These are phyloP conservation scores for Penicillium samsonianum DNA, from an alignment of 495 filamentous ascomycete genomes.

Conservation along the genomic window DNA sequence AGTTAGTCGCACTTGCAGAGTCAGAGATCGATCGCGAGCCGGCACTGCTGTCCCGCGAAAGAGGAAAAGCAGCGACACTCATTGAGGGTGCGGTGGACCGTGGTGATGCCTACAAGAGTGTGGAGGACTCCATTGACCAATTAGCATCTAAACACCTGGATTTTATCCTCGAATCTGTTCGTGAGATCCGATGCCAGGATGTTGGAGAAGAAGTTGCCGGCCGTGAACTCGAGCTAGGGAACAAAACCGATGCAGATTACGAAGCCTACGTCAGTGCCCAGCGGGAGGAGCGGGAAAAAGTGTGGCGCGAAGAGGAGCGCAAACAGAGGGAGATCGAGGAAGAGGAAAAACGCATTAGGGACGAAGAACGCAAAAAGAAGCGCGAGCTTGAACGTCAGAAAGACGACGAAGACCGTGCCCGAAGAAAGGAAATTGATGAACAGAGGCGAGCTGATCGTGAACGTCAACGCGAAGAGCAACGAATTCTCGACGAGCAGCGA, in stretches of 20 bases:
- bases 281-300: constrained; percentile 62
- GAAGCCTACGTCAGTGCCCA: constrained; percentile 68
- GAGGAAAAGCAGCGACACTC: constrained; percentile 75
- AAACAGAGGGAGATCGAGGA: constrained; percentile 64
- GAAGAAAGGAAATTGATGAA: constrained; percentile 48
- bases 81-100: constrained; percentile 87
- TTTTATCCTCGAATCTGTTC: constrained; percentile 65
- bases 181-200: constrained; percentile 69
- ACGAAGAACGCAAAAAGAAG: constrained; percentile 66
- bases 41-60: constrained; percentile 71
- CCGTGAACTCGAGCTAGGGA: constrained; percentile 66
- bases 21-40: constrained; percentile 82
- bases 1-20: constrained; percentile 71
- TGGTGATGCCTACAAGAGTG: constrained; percentile 75
- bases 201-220: constrained; percentile 72
- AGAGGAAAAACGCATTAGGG: constrained; percentile 62
- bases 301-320: constrained; percentile 63
- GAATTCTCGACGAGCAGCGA: constrained; percentile 51
- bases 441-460: constrained; percentile 61
- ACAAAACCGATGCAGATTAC: constrained; percentile 83
- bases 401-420: constrained; percentile 59
- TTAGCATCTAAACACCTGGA: constrained; percentile 65
- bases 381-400: constrained; percentile 61
- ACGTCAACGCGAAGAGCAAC: constrained; percentile 52
- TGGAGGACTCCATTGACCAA: constrained; percentile 63